phyloP scores from a whole-genome alignment of 148 eudicot genomes.

The Nepenthes gracilis region DNA sequence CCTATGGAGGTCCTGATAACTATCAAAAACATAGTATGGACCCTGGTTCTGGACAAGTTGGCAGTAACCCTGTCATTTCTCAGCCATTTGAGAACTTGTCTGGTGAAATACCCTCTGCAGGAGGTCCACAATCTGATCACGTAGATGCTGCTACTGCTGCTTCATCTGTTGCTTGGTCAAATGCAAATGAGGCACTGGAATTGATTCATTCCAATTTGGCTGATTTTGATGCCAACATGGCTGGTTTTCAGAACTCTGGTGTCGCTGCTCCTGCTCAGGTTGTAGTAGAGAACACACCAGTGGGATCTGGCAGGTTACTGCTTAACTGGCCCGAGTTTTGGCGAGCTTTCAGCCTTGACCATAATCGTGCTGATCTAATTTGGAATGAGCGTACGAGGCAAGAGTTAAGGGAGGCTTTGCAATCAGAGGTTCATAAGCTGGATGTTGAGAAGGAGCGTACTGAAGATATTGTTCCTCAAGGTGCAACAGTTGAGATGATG shows the following conservation, averaged over 20 bases:
- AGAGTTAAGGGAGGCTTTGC: slow-evolving; percentile 82
- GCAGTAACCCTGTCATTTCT: slow-evolving; percentile 21
- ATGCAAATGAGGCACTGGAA: slow-evolving; percentile 22
- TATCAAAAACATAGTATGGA: slow-evolving; percentile 29
- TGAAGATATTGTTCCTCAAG: slow-evolving; percentile 84
- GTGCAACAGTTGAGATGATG: slow-evolving; percentile 27
- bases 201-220: slow-evolving; percentile 22
- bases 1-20: slow-evolving; percentile 28
- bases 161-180: slow-evolving; percentile 31
- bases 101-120: slow-evolving; percentile 24
- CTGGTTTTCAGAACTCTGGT: slow-evolving; percentile 32
- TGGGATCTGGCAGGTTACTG: slow-evolving; percentile 88
- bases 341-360: slow-evolving; percentile 96
- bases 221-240: slow-evolving; percentile 36
- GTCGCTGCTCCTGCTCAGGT: slow-evolving; percentile 95
- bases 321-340: slow-evolving; percentile 98
- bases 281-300: slow-evolving; percentile 78
- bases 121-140: slow-evolving; percentile 27
- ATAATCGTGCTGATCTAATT: slow-evolving; percentile 95
- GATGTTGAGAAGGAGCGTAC: slow-evolving; percentile 95
- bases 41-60: slow-evolving; percentile 24
- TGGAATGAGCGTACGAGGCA: slow-evolving; percentile 99
- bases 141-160: slow-evolving; percentile 22
- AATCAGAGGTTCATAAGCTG: slow-evolving; percentile 86
- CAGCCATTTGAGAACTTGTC: slow-evolving; percentile 39